phyloP scores from a whole-genome alignment of 805 yeast species.

The Maudiozyma saulgeensis region DNA sequence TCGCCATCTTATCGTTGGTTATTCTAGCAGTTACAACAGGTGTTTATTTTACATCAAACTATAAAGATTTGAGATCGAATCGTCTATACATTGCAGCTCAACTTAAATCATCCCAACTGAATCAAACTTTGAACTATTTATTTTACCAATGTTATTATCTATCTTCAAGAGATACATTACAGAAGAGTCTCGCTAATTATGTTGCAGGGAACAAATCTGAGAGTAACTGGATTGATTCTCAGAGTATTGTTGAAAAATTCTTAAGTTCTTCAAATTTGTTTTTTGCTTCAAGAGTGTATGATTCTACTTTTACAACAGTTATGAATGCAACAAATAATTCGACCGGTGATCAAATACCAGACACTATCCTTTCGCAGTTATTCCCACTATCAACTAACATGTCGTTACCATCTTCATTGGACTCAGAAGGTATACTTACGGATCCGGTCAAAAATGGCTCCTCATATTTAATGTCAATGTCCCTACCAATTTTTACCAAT shows the following conservation, averaged over 20 bases:
- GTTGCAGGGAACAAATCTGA: conserved; percentile 63
- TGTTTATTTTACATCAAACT: conserved; percentile 57
- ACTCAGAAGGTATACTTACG: conserved; percentile 40
- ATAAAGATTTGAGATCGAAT: conserved; percentile 54
- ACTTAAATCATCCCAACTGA: conserved; percentile 69
- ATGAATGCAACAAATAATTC: conserved; percentile 35
- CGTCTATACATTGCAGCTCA: conserved; percentile 70
- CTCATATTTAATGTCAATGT: conserved; percentile 57
- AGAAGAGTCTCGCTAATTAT: conserved; percentile 48
- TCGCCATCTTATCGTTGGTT: conserved; percentile 59
- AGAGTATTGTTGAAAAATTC: conserved; percentile 47
- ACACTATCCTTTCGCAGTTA: conserved; percentile 29
- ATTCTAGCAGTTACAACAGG: conserved; percentile 70
- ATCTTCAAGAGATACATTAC: conserved; percentile 50
- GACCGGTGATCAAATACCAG: conserved; percentile 29
- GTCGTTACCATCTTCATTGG: conserved; percentile 37
- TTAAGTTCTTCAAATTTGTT: conserved; percentile 54
- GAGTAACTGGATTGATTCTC: conserved; percentile 38
- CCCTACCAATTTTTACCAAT: conserved; percentile 66
- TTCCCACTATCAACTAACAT: conserved; percentile 43
- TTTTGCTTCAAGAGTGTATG: conserved; percentile 59
- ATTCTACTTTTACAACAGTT: conserved; percentile 43
- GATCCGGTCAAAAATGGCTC: conserved; percentile 53
- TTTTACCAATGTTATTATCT: conserved; percentile 65
- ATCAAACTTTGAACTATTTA: conserved; percentile 52